Base-by-base conservation (phyloP, 1,284 basidiomycete species). In the Coniferiporia weirii region DNA sequence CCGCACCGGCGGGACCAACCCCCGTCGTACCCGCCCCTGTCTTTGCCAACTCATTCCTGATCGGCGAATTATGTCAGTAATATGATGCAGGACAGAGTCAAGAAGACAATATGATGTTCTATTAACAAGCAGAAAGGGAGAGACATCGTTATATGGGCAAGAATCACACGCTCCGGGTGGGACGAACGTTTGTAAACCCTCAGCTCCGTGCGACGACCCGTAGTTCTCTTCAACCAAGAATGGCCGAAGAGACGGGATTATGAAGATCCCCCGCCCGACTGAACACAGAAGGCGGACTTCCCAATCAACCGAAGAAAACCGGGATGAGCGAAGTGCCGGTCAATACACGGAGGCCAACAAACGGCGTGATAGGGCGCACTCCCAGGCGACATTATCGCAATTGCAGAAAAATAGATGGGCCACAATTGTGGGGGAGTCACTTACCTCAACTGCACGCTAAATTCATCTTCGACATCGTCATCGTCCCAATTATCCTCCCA, bases 401-500 rank as follows among this genome's bases (percentile, higher is more conserved):
- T 27, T 27, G 27, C 5, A 27, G 27, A 27, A 5, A n/a, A 27
- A 27, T 27, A 27, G 27, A 5, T 27, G 27, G 27, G 27, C 27
- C 27, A 27, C 34, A 12, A 27, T n/a, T 27, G 2, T 17, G 4
- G 19, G 20, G 8, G 35, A 46, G 45, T 6, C 15, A 73, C 80
- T 67, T 67, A 95, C 95, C 96, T 85, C 66, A 99, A 76, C 73
- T 97, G 94, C 60, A 92, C 87, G 68, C 93, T 95, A 71, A 98
- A 99, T 67, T 98, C 94, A 69, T 98, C 95, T 71, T 97, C 96
- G 63, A 97, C 88, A 73, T 98, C 95, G 74, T 99, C 96, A 68
- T 99, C 96, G 69, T 99, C 96, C 96, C 96, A 99, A 72, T 98
- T 98, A 69, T 98, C 96, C 78, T 98, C 95, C 96, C 96, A 99